Evolutionary conservation across 768 basidiomycete genomes (phyloP).

Genomic region (Galerina sulciceps): DNA sequence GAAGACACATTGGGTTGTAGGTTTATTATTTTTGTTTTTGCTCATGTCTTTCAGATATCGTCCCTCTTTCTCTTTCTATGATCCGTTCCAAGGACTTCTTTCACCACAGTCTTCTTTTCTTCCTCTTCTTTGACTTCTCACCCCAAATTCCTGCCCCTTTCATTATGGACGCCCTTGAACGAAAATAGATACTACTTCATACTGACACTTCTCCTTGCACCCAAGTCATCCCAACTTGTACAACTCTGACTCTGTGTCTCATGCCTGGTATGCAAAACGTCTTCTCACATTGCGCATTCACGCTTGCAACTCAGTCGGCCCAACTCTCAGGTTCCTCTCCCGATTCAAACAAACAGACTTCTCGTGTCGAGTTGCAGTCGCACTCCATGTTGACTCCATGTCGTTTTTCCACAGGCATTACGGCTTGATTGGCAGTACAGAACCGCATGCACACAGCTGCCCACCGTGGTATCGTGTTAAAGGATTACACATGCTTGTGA

Average conservation of each 20-base stretch:
- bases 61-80: background rate
- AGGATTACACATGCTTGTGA: slow-evolving; percentile 2
- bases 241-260: no score
- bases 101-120: background rate
- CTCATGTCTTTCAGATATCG: background rate
- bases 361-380: no score
- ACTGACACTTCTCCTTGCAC: no score
- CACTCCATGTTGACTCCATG: background rate
- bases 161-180: no score
- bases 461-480: slow-evolving; percentile 2
- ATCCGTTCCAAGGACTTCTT: background rate
- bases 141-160: background rate
- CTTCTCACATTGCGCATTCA: no score
- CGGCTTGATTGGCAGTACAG: slow-evolving; percentile 4
- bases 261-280: no score
- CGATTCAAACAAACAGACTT: no score
- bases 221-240: no score
- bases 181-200: no score
- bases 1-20: slow-evolving; percentile 2
- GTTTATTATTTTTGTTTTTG: background rate
- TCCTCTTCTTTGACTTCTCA: background rate
- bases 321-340: no score
- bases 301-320: no score
- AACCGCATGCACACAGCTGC: background rate
- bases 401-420: background rate